phyloP scores from a whole-genome alignment of 73 alveolate genomes.

The Breviolum minutum region DNA sequence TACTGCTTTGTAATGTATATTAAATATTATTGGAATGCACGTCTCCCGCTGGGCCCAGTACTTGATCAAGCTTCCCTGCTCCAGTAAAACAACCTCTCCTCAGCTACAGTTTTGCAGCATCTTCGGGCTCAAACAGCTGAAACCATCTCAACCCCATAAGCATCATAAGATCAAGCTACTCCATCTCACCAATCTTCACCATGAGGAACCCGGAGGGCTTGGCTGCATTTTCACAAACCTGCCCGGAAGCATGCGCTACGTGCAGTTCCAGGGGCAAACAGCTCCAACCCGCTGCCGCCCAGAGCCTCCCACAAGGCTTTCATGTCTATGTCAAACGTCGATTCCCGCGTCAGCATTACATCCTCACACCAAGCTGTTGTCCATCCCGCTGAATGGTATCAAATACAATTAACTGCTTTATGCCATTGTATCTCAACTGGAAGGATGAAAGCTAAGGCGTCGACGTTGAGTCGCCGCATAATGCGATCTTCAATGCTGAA shows the following conservation, averaged over 20 bases:
- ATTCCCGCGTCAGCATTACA: conserved; percentile 71
- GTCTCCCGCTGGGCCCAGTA: not conserved
- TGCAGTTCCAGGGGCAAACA: not conserved
- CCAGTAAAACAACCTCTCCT: conserved; percentile 94
- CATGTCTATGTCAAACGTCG: conserved; percentile 62
- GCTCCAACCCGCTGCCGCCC: not conserved
- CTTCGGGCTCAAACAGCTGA: not conserved
- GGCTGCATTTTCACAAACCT: conserved; percentile 80
- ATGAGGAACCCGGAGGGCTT: conserved; percentile 84
- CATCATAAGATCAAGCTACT: not conserved
- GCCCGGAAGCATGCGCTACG: not conserved
- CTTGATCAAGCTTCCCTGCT: conserved; percentile 85
- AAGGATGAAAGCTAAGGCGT: not conserved
- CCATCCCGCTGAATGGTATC: not conserved
- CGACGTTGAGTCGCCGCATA: conserved; percentile 72
- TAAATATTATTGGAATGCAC: not conserved
- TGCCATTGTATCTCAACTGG: not conserved
- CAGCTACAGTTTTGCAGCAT: too few relatives aligned
- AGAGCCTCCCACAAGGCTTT: conserved; percentile 84
- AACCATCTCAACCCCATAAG: not conserved
- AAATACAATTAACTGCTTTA: not conserved
- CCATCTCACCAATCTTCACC: conserved; percentile 86
- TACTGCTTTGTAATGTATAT: too few relatives aligned
- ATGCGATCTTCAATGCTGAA: conserved; percentile 80
- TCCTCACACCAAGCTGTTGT: conserved; percentile 3